These are phyloP conservation scores for Stachybotrys echinatus DNA, from an alignment of 2,329 filamentous ascomycete genomes.

Conservation along the genomic window DNA sequence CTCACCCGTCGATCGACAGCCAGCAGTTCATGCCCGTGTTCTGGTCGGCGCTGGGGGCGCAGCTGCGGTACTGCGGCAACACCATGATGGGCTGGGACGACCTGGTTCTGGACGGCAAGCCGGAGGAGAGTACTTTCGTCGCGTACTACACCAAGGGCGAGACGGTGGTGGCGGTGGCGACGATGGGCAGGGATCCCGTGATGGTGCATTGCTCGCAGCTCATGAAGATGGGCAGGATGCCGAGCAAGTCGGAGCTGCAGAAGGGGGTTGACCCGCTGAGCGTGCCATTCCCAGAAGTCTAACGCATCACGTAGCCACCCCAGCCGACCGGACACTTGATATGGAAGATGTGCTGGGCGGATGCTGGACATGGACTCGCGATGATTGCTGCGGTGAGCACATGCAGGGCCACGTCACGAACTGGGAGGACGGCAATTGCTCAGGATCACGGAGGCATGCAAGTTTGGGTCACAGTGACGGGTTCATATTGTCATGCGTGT, in stretches of 20 bases:
- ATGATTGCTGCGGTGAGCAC: too few species aligned
- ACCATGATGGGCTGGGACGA: slow-evolving; percentile 79
- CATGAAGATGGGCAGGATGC: slow-evolving; percentile 80
- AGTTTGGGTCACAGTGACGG: too few species aligned
- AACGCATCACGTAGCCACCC: neutral
- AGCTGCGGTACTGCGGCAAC: slow-evolving; percentile 91
- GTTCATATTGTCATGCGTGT: too few species aligned
- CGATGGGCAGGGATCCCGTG: slow-evolving; percentile 83
- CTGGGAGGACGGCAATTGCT: too few species aligned
- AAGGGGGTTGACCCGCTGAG: slow-evolving; percentile 51
- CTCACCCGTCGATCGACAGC: slow-evolving; percentile 53
- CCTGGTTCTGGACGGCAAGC: slow-evolving; percentile 71
- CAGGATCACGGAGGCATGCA: too few species aligned
- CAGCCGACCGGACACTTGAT: too few species aligned
- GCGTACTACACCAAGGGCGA: slow-evolving; percentile 88
- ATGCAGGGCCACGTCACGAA: too few species aligned
- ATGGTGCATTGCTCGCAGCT: slow-evolving; percentile 80
- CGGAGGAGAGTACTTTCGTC: slow-evolving; percentile 73
- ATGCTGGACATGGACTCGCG: too few species aligned
- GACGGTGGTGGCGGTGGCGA: slow-evolving; percentile 82
- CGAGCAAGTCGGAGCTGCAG: slow-evolving; percentile 69
- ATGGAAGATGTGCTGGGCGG: too few species aligned
- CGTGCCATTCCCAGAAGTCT: slow-evolving; percentile 22
- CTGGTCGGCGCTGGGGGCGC: slow-evolving; percentile 88
- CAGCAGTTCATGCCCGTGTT: slow-evolving; percentile 88